Conservation (phyloP, 164 flowering plant genomes). For the Stephania japonica region DNA sequence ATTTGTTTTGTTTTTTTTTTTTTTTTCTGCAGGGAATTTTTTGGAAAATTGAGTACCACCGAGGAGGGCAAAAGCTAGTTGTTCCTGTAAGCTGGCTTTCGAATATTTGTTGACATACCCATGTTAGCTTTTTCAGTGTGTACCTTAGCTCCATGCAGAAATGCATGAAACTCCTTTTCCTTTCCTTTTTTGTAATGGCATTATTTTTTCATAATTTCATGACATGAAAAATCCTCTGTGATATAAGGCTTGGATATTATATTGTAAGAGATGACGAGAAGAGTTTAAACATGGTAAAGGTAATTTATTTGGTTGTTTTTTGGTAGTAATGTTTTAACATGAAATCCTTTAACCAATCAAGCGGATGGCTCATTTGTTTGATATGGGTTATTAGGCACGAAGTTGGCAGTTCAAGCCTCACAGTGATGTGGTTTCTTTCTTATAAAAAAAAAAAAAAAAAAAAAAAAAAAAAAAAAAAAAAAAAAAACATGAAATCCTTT, state of each 20-base stretch:
- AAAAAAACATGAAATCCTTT: neutral
- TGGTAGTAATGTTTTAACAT: neutral
- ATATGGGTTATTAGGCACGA: too few relatives aligned
- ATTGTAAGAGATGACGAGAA: neutral
- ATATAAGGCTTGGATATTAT: neutral
- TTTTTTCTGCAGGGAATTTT: constrained; percentile 55
- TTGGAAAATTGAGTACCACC: constrained; percentile 86
- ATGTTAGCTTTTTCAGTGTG: neutral
- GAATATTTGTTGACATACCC: neutral
- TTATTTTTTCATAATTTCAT: neutral
- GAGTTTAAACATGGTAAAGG: neutral
- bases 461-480: too few relatives aligned
- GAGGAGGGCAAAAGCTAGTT: constrained; percentile 84
- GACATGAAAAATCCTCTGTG: neutral
- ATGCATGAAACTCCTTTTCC: neutral
- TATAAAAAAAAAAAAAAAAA: too few relatives aligned
- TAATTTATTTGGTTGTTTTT: neutral
- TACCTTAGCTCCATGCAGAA: neutral
- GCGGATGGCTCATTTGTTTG: too few relatives aligned
- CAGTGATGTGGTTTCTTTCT: too few relatives aligned
- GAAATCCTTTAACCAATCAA: neutral
- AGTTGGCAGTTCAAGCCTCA: too few relatives aligned
- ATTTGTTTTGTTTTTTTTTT: constrained; percentile 8
- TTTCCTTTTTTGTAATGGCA: too few relatives aligned
- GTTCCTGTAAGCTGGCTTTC: constrained; percentile 62